Evolutionary conservation across 257 asterid genomes (phyloP).

Genomic region (Ilex asprella): DNA sequence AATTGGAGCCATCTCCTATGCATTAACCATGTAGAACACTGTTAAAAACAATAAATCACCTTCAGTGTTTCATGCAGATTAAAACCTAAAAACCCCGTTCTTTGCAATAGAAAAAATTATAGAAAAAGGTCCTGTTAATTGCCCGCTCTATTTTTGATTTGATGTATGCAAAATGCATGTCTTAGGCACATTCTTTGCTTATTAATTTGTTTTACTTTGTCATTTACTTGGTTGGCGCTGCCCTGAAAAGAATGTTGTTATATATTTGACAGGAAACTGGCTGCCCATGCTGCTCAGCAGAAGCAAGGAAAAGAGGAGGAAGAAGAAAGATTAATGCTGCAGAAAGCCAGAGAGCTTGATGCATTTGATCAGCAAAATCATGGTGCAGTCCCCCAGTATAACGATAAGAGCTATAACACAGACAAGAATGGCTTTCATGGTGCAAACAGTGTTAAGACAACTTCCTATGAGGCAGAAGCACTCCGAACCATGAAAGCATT

Average conservation of each 20-base stretch:
- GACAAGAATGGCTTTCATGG: constrained; percentile 90
- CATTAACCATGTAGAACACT: too few species aligned
- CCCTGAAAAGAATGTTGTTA: background rate
- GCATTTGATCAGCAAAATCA: constrained; percentile 93
- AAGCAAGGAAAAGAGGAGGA: constrained; percentile 72
- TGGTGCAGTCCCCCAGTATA: constrained; percentile 85
- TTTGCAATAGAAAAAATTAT: too few species aligned
- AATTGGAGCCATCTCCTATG: too few species aligned
- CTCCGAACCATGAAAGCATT: constrained; percentile 95
- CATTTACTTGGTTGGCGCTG: background rate
- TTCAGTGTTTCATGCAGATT: too few species aligned
- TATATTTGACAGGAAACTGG: constrained; percentile 46
- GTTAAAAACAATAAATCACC: too few species aligned
- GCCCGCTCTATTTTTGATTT: too few species aligned
- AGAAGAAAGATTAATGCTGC: constrained; percentile 52
- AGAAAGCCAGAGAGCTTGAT: constrained; percentile 73
- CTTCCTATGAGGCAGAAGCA: constrained; percentile 92
- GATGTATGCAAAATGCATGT: too few species aligned
- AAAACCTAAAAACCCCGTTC: too few species aligned
- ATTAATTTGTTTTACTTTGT: background rate
- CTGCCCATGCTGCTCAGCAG: constrained; percentile 55
- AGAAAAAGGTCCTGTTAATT: too few species aligned
- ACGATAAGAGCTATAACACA: constrained; percentile 46
- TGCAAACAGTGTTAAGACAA: constrained; percentile 87
- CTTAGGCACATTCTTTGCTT: background rate